phyloP scores from a whole-genome alignment of 148 eudicot species.

The Rhododendron molle region DNA sequence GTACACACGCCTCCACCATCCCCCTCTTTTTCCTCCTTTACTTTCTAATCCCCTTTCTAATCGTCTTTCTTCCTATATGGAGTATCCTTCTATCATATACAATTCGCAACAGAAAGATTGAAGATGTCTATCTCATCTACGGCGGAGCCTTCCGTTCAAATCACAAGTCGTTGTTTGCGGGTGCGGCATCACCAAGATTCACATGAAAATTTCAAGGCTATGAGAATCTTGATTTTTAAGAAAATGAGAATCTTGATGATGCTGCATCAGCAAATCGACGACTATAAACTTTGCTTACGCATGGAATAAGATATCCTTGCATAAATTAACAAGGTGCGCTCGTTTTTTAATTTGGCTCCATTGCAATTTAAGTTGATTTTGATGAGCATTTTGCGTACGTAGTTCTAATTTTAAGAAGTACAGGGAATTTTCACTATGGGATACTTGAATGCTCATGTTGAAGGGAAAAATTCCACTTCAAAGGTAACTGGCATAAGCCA shows the following conservation, averaged over 20 bases:
- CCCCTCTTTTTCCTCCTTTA: background rate
- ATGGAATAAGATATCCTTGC: background rate
- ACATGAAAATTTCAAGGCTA: background rate
- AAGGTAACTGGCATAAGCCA: background rate
- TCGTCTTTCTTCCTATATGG: background rate
- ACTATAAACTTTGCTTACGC: background rate
- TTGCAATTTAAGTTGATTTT: background rate
- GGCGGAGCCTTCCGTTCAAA: background rate
- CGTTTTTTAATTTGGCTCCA: background rate
- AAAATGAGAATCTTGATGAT: slow-evolving; percentile 18
- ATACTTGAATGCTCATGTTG: background rate
- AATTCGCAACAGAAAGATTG: background rate
- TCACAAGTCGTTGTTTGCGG: slow-evolving; percentile 10
- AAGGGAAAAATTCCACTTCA: background rate
- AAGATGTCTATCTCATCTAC: background rate
- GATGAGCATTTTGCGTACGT: background rate
- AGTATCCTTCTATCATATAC: background rate
- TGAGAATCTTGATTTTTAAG: background rate
- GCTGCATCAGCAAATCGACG: slow-evolving; percentile 15
- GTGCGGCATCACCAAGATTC: slow-evolving; percentile 18
- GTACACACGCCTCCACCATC: background rate
- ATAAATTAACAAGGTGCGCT: background rate
- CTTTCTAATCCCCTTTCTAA: background rate
- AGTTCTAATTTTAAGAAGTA: background rate
- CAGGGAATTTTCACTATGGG: too few species aligned